These are phyloP conservation scores for Pyrenula massariospora DNA, from an alignment of 495 filamentous ascomycete species.

Conservation along the genomic window DNA sequence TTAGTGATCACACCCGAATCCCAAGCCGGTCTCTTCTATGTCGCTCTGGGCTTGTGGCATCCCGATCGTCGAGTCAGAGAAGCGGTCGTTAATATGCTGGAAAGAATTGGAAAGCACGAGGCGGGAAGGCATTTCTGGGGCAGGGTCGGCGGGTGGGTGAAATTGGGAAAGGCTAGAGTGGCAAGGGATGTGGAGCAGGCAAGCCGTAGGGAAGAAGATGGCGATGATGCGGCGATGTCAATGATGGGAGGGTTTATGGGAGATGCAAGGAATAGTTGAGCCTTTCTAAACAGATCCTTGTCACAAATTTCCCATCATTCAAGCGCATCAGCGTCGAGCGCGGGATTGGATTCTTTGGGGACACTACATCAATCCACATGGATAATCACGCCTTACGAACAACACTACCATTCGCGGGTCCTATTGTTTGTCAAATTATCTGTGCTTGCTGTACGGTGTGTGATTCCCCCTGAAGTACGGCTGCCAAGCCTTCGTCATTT, in stretches of 20 bases:
- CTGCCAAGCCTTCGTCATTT: no score
- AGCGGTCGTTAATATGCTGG: slow-evolving; percentile 67
- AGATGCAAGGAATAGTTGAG: background rate
- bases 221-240: background rate
- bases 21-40: slow-evolving; percentile 82
- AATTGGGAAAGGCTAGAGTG: slow-evolving; percentile 35
- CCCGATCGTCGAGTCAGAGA: slow-evolving; percentile 66
- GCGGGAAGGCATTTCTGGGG: slow-evolving; percentile 91
- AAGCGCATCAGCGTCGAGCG: no score
- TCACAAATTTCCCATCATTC: no score
- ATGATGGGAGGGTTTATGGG: background rate
- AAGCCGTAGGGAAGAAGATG: background rate
- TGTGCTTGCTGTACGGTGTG: no score
- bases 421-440: no score
- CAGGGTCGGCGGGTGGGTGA: slow-evolving; percentile 75
- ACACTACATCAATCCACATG: no score
- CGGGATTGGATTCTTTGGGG: no score
- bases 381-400: no score
- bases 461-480: no score
- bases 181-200: background rate
- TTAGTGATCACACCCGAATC: slow-evolving; percentile 75
- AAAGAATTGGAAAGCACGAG: slow-evolving; percentile 72
- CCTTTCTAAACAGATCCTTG: background rate
- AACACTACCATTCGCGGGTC: no score
- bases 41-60: slow-evolving; percentile 91